A percentile compares a stretch with the other conserved stretches of the same genome.
Evolutionary conservation across 2,329 filamentous ascomycete genomes (phyloP).

Genomic region (Leptographium galeiforme): DNA sequence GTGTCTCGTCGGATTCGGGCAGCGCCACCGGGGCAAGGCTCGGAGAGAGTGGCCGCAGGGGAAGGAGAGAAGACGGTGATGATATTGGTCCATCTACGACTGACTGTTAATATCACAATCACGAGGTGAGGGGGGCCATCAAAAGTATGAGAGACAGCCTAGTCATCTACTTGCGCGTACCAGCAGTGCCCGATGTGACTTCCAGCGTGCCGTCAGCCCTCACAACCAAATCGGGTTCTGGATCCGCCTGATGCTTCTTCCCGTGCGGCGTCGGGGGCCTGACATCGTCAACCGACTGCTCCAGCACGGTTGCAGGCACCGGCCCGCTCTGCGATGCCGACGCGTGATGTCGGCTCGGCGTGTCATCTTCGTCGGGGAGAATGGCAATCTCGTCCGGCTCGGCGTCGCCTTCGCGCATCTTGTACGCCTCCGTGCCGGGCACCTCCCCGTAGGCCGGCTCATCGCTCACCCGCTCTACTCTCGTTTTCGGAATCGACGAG

Average conservation of each 20-base stretch:
- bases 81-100: slow-evolving; percentile 24
- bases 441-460: slow-evolving; percentile 47
- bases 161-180: slow-evolving; percentile 23
- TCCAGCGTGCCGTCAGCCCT: slow-evolving; percentile 29
- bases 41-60: no score
- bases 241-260: slow-evolving; percentile 35
- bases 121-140: slow-evolving; percentile 1
- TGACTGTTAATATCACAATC: slow-evolving; percentile 17
- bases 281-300: slow-evolving; percentile 33
- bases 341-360: neutral
- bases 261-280: slow-evolving; percentile 30
- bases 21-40: no score
- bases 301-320: slow-evolving; percentile 39
- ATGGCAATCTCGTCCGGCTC: slow-evolving; percentile 47
- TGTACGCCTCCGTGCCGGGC: slow-evolving; percentile 45
- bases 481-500: slow-evolving; percentile 44
- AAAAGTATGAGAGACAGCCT: slow-evolving; percentile 6
- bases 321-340: slow-evolving; percentile 3
- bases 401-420: slow-evolving; percentile 42
- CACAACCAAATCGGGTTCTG: slow-evolving; percentile 38
- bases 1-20: neutral
- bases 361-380: slow-evolving; percentile 19
- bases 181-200: slow-evolving; percentile 16
- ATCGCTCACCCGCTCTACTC: slow-evolving; percentile 45
- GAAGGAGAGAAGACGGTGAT: slow-evolving; percentile 16